phyloP scores from a whole-genome alignment of 257 asterid species.

The Nicotiana sylvestris region DNA sequence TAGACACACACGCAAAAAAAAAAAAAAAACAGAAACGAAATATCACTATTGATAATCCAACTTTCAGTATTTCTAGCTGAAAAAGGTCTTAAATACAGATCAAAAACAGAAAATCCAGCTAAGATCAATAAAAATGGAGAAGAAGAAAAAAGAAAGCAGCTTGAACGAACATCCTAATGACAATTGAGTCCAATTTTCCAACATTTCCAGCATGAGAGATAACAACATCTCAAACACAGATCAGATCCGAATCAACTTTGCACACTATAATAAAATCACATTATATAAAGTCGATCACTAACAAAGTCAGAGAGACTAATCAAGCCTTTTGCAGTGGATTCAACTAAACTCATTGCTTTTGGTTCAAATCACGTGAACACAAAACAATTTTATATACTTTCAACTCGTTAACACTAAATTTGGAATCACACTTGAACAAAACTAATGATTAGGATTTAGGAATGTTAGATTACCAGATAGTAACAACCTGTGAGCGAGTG shows the following conservation, averaged over 20 bases:
- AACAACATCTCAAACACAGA: not conserved
- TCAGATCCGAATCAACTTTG: not conserved
- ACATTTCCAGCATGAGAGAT: not conserved
- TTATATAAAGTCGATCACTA: not conserved
- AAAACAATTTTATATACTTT: not conserved
- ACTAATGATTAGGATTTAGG: not conserved
- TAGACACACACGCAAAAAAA: not conserved
- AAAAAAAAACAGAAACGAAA: not conserved
- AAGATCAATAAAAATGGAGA: not conserved
- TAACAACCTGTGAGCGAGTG: not conserved
- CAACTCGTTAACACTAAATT: not conserved
- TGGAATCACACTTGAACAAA: not conserved
- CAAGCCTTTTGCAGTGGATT: conserved; percentile 1
- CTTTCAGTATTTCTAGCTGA: not conserved
- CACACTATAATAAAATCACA: not conserved
- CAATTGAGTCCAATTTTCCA: not conserved
- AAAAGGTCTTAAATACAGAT: not conserved
- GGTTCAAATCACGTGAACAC: not conserved
- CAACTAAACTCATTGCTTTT: not conserved
- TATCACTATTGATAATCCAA: not conserved
- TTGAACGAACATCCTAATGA: not conserved
- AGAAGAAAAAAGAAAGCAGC: not conserved
- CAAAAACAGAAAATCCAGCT: not conserved
- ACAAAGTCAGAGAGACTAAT: not conserved
- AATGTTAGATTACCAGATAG: not conserved